phyloP scores from a whole-genome alignment of 768 basidiomycete genomes.

The Termitomyces bulborhizus region DNA sequence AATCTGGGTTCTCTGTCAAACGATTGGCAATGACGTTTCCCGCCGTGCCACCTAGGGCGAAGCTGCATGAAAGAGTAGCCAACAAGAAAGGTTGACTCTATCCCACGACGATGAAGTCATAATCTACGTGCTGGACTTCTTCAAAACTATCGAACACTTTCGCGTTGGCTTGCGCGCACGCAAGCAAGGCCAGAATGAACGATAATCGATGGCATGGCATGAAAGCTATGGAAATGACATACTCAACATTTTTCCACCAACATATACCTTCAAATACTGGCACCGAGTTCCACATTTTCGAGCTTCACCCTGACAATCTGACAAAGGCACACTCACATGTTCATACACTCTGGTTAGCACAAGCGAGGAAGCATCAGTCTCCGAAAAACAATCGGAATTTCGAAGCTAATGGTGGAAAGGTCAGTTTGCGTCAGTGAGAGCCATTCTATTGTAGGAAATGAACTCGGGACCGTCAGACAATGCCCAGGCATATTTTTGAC shows the following conservation, averaged over 20 bases:
- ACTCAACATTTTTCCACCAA: neutral
- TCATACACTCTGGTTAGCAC: neutral
- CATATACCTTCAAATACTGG: neutral
- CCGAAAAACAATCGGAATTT: neutral
- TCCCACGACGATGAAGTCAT: slow-evolving; percentile 20
- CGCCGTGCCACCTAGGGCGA: slow-evolving; percentile 16
- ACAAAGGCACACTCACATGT: neutral
- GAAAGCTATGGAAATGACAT: neutral
- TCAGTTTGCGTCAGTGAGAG: neutral
- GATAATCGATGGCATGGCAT: neutral
- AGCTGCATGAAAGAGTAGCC: neutral
- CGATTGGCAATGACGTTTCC: slow-evolving; percentile 16
- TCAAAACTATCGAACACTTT: neutral
- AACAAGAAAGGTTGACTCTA: neutral
- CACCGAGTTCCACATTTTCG: neutral
- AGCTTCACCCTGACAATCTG: neutral
- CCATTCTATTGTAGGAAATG: neutral
- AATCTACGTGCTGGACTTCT: slow-evolving; percentile 1
- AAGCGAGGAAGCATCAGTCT: neutral
- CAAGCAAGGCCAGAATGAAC: neutral
- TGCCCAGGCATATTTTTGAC: neutral
- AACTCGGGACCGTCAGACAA: neutral
- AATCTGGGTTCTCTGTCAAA: slow-evolving; percentile 10
- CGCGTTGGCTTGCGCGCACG: neutral
- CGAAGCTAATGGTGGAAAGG: neutral